Evolutionary conservation across 1,139 yeast genomes (phyloP), one percentile per base, ranked within the genome.

Genomic region (Geotrichum fermentans): DNA sequence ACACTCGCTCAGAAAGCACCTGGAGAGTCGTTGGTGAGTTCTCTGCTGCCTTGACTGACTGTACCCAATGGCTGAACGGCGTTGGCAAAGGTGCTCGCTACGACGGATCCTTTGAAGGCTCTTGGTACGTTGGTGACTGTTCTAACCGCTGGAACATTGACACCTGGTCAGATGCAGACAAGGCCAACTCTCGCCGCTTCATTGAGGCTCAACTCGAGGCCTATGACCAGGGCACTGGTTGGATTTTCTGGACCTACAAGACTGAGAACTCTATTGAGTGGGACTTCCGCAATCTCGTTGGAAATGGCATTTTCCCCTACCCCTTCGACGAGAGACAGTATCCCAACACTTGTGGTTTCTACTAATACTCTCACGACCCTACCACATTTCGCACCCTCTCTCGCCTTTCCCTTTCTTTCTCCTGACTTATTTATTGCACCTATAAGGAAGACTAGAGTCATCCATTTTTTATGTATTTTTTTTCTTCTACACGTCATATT

Each of bases 191-290:
- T 18, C 79, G 96, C 63, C 75, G 71, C 58, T 84, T 75, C 63
- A 73, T 90, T 52, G 97, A 90, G 68, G 96, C 96, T 28, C 97
- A 92, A 72, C 69, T 92, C 58, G 96, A 87, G 61, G 84, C 94
- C 2, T 88, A 75, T 61, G 88, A 82, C 59, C 74, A 74, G 58
- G 75, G 79, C 42, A 75, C 75, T 51, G 97, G 97, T 14, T 89
- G 95, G 89, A 74, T 89, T 53, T 86, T 83, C 73, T 92, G 97
- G 98, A 81, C 82, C 66, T 89, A 85, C 80, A 90, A 88, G 73
- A 84, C 95, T 28, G 97, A 92, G 66, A 67, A 70, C 59, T 79
- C 94, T 17, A 66, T 83, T 47, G 97, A 90, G 65, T 92, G 97
- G 97, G 95, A 87, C 69, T 73, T 85, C 66, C 71, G 73, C 52